A percentile compares a stretch with the other conserved stretches of the same genome.
phyloP scores from a whole-genome alignment of 495 filamentous ascomycete genomes.

The Xylaria scruposa region DNA sequence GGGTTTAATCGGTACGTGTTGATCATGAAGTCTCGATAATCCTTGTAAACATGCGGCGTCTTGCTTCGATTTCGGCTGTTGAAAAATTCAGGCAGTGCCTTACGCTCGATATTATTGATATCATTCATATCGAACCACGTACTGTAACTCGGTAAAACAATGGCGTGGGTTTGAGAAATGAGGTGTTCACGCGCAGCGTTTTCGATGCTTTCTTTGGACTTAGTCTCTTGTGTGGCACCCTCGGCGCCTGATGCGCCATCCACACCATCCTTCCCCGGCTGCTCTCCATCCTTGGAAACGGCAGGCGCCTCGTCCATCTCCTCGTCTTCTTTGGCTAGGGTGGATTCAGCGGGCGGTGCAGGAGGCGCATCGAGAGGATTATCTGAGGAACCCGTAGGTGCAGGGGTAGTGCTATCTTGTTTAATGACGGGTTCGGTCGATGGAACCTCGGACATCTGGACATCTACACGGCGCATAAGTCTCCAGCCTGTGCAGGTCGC shows the following conservation, averaged over 20 bases:
- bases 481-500: constrained; percentile 13
- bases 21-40: constrained; percentile 99
- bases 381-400: constrained; percentile 68
- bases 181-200: constrained; percentile 87
- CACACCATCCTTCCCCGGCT: constrained; percentile 52
- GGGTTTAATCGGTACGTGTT: constrained; percentile 97
- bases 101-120: constrained; percentile 86
- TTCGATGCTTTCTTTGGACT: constrained; percentile 81
- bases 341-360: constrained; percentile 72
- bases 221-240: constrained; percentile 50
- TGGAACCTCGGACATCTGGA: constrained; percentile 61
- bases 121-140: constrained; percentile 98
- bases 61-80: constrained; percentile 98
- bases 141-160: constrained; percentile 94
- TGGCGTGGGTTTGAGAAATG: constrained; percentile 88
- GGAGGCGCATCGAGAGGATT: constrained; percentile 87
- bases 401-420: constrained; percentile 58
- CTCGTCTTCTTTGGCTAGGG: constrained; percentile 71
- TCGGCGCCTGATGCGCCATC: constrained; percentile 49
- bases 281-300: constrained; percentile 56
- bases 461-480: constrained; percentile 50
- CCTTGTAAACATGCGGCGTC: constrained; percentile 95
- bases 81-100: constrained; percentile 95
- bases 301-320: constrained; percentile 81
- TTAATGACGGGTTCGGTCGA: constrained; percentile 53